Evolutionary conservation across 169 alveolate genomes (phyloP).

Genomic region (Blepharisma undulans): DNA sequence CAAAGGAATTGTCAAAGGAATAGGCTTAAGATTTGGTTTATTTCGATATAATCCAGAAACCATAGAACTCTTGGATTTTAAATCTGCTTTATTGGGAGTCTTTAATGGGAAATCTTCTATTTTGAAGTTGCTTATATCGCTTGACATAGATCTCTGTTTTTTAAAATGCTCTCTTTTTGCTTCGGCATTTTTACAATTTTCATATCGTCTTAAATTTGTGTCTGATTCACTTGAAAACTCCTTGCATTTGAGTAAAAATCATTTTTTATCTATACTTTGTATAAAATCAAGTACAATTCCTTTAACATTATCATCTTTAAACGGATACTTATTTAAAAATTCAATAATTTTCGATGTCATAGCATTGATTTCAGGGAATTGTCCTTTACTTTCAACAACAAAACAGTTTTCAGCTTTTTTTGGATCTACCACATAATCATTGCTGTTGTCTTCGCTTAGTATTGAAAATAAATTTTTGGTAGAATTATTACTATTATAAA

Average conservation of each 20-base stretch:
- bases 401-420: background rate
- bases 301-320: background rate
- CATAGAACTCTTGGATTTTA: background rate
- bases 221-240: background rate
- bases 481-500: background rate
- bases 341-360: background rate
- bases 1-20: background rate
- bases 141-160: background rate
- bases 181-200: background rate
- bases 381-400: background rate
- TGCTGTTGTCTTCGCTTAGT: background rate
- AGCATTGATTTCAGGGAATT: background rate
- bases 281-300: background rate
- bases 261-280: background rate
- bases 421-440: background rate
- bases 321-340: background rate
- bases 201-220: background rate
- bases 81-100: too few species aligned
- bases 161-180: background rate
- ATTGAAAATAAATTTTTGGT: background rate
- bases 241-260: background rate
- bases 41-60: background rate
- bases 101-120: background rate
- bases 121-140: background rate
- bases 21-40: background rate